phyloP scores from a whole-genome alignment of 106 monocot species.

The Narthecium ossifragum region DNA sequence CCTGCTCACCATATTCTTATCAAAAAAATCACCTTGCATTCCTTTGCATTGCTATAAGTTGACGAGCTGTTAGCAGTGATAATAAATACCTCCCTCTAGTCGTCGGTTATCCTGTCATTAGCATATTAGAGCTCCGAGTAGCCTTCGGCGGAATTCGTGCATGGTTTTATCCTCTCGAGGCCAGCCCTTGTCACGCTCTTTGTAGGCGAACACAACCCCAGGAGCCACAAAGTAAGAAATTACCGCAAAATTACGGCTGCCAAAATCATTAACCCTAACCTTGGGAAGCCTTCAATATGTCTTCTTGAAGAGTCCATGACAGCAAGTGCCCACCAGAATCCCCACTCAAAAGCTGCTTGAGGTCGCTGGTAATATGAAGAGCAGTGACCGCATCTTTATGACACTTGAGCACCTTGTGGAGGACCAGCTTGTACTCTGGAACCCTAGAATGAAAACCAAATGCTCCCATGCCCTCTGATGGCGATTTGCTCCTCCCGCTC shows the following conservation, averaged over 20 bases:
- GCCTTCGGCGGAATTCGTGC: no score
- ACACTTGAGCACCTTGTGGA: constrained; percentile 71
- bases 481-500: constrained; percentile 20
- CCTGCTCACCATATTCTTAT: no score
- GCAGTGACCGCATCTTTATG: constrained; percentile 91
- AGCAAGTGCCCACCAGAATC: constrained; percentile 65
- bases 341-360: constrained; percentile 84
- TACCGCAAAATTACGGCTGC: no score
- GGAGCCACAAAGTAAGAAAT: no score
- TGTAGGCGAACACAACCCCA: no score
- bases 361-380: constrained; percentile 58
- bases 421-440: constrained; percentile 62
- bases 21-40: no score
- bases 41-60: no score
- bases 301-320: constrained; percentile 83
- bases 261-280: constrained; percentile 20
- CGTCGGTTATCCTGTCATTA: no score
- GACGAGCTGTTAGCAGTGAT: background rate
- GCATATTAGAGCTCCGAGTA: no score
- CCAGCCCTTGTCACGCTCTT: constrained; percentile 10
- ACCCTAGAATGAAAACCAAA: constrained; percentile 21
- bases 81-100: no score
- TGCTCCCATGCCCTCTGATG: constrained; percentile 15
- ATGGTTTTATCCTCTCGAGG: background rate
- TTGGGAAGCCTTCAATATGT: constrained; percentile 36